phyloP scores from a whole-genome alignment of 148 eudicot species.

The Vaccinium myrtillus region DNA sequence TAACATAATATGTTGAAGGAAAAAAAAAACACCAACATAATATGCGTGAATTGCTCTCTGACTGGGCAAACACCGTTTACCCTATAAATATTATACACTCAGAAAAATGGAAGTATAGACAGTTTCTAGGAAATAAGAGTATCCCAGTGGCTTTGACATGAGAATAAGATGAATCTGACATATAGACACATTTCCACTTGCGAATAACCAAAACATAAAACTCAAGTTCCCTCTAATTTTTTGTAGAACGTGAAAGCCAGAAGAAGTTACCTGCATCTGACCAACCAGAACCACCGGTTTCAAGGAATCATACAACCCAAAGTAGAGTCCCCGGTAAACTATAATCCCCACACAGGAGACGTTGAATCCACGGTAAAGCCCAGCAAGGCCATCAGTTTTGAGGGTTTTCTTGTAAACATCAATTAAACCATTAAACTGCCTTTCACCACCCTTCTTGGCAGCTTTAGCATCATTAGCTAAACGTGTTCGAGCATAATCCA shows the following conservation, averaged over 20 bases:
- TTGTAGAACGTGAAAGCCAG: neutral
- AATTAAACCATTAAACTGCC: constrained; percentile 74
- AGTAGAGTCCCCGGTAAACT: constrained; percentile 76
- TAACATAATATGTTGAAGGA: neutral
- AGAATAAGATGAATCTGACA: neutral
- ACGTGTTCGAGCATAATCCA: constrained; percentile 79
- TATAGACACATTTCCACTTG: neutral
- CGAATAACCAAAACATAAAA: neutral
- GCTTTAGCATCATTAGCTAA: constrained; percentile 79
- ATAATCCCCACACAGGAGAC: constrained; percentile 81
- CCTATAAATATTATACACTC: neutral
- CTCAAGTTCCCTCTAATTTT: neutral
- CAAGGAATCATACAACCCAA: constrained; percentile 77
- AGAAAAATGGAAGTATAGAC: neutral
- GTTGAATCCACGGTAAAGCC: constrained; percentile 81
- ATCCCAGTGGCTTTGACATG: neutral
- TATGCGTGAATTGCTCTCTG: neutral
- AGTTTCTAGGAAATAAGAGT: neutral
- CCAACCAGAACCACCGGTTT: constrained; percentile 68
- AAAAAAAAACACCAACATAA: neutral
- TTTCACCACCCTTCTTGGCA: constrained; percentile 60
- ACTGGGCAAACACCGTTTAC: neutral
- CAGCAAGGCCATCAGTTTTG: constrained; percentile 64
- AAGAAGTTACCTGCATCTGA: constrained; percentile 46
- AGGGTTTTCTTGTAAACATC: constrained; percentile 83